phyloP scores from a whole-genome alignment of 1,139 yeast genomes.

The Scheffersomyces cryptocercus region DNA sequence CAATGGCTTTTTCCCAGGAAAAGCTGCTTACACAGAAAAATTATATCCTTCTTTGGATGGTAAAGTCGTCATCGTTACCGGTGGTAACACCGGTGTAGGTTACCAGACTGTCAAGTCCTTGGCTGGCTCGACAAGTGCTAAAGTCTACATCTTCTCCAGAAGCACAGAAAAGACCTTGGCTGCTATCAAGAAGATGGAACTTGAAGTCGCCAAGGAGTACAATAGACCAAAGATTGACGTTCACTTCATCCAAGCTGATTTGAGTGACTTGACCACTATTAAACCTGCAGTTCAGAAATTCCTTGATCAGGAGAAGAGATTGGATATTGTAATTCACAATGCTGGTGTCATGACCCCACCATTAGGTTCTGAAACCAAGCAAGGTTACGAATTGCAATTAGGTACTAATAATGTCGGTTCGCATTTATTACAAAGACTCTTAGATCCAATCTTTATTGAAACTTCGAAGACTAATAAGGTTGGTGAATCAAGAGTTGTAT shows the following conservation, averaged over 20 bases:
- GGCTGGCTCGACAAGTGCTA: constrained; percentile 11
- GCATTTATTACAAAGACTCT: constrained; percentile 44
- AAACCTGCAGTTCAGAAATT: constrained; percentile 40
- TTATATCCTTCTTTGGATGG: constrained; percentile 14
- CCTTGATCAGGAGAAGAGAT: constrained; percentile 18
- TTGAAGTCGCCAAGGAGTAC: constrained; percentile 10
- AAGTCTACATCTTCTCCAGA: constrained; percentile 19
- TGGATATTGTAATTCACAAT: constrained; percentile 50
- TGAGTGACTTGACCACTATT: constrained; percentile 44
- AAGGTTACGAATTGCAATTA: constrained; percentile 48
- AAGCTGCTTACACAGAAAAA: constrained; percentile 7
- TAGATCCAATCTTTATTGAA: constrained; percentile 42
- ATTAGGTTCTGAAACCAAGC: constrained; percentile 24
- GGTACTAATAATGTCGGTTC: constrained; percentile 54
- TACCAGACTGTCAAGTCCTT: constrained; percentile 11
- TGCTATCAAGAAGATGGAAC: constrained; percentile 14
- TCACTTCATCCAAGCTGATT: constrained; percentile 32
- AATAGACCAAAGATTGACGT: constrained; percentile 4
- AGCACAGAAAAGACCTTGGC: constrained; percentile 14
- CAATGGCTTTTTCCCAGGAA: constrained; percentile 1
- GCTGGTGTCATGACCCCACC: constrained; percentile 52
- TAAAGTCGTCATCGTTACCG: constrained; percentile 22
- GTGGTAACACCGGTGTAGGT: constrained; percentile 23
- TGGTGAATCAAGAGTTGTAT: constrained; percentile 38
- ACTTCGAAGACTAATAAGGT: constrained; percentile 20